Percentiles rank a stretch among this genome's conserved stretches.
phyloP scores from a whole-genome alignment of 352 stramenopile genomes.

The Pythium dissotocum region DNA sequence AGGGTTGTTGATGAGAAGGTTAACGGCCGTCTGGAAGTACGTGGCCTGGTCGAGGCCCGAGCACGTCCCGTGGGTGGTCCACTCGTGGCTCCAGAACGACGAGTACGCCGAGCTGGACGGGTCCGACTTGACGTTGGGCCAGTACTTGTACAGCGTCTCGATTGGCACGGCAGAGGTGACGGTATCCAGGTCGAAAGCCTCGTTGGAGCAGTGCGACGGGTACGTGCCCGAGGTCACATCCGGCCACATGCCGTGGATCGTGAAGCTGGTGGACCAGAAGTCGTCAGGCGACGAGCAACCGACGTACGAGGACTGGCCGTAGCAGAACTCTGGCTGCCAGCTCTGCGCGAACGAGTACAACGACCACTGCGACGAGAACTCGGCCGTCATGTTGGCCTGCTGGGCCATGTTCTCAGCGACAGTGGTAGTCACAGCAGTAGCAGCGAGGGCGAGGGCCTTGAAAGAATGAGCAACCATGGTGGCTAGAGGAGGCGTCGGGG shows the following conservation, averaged over 20 bases:
- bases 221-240: conserved; percentile 62
- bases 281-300: conserved; percentile 61
- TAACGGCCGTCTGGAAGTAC: conserved; percentile 83
- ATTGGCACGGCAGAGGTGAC: conserved; percentile 67
- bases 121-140: conserved; percentile 82
- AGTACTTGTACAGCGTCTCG: conserved; percentile 71
- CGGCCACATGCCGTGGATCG: conserved; percentile 87
- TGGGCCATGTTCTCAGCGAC: not conserved
- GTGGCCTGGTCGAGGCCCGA: conserved; percentile 74
- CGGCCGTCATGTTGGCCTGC: conserved; percentile 12
- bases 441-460: conserved; percentile 1
- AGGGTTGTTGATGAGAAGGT: conserved; percentile 63
- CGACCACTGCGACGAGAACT: conserved; percentile 41
- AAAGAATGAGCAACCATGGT: not conserved
- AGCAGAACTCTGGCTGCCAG: conserved; percentile 86
- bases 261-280: conserved; percentile 86
- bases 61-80: conserved; percentile 91
- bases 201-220: conserved; percentile 65
- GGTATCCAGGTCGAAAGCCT: conserved; percentile 60
- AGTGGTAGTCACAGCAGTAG: not conserved
- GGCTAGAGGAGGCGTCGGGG: no score
- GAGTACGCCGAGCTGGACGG: conserved; percentile 54
- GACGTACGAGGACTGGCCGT: conserved; percentile 50
- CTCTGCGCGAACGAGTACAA: conserved; percentile 33
- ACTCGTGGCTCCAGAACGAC: conserved; percentile 93